phyloP scores from a whole-genome alignment of 352 stramenopile species.

The Phytophthora cactorum region DNA sequence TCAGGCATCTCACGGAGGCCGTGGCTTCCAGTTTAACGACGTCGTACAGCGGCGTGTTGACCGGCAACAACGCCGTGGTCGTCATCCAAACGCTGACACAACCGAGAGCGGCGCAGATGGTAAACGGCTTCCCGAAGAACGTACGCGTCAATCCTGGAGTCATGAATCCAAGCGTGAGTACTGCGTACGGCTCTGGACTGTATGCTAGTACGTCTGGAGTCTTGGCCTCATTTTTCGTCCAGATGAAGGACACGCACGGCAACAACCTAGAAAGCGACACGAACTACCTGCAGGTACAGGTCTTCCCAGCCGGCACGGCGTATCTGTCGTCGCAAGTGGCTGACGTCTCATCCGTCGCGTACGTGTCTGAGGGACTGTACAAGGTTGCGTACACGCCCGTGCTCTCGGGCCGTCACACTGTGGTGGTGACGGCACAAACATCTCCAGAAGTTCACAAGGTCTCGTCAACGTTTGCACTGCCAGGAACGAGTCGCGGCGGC shows the following conservation, averaged over 20 bases:
- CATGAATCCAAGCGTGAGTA: slow-evolving; percentile 79
- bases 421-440: slow-evolving; percentile 84
- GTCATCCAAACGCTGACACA: slow-evolving; percentile 41
- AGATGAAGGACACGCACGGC: slow-evolving; percentile 86
- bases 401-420: slow-evolving; percentile 84
- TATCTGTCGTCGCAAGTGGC: slow-evolving; percentile 35
- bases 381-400: slow-evolving; percentile 86
- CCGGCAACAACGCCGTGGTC: slow-evolving; percentile 70
- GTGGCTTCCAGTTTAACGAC: slow-evolving; percentile 39
- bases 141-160: slow-evolving; percentile 52
- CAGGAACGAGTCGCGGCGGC: slow-evolving; percentile 66
- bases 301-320: slow-evolving; percentile 53
- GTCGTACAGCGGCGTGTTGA: slow-evolving; percentile 66
- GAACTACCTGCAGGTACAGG: slow-evolving; percentile 38
- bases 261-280: slow-evolving; percentile 69
- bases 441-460: slow-evolving; percentile 86
- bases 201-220: slow-evolving; percentile 63
- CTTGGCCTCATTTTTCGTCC: slow-evolving; percentile 66
- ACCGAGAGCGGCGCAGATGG: slow-evolving; percentile 33
- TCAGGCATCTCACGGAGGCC: slow-evolving; percentile 32
- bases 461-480: slow-evolving; percentile 70
- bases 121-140: slow-evolving; percentile 76
- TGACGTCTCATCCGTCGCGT: slow-evolving; percentile 50
- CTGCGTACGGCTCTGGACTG: slow-evolving; percentile 67
- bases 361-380: slow-evolving; percentile 81